Evolutionary conservation across 108 stramenopile species (phyloP), one percentile per base, ranked within the genome.

Genomic region (Seminavis robusta): DNA sequence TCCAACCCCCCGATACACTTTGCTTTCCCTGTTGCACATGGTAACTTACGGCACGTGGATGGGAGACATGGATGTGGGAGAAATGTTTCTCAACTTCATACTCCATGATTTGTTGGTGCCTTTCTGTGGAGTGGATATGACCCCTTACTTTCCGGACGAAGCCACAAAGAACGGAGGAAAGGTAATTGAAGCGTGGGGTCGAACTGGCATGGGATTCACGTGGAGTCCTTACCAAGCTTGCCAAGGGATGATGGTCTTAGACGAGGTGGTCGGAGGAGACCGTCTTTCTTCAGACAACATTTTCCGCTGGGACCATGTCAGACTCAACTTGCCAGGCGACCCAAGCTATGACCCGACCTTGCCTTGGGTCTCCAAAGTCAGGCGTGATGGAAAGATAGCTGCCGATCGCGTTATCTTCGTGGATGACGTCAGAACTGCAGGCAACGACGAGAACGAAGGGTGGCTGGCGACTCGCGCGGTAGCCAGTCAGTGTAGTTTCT

Each of bases 71-170:
- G 68, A 79, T 50, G 44, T 66, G 9, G 78, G 69, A 0, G 73
- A 79, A 44, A 62, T 71, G 65, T 79, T 79, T 47, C 39, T 59
- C 3, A 79, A 79, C 26, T 71, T 65, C 20, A 21, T 20, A 15
- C 41, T 75, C 9, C 54, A 73, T 19, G 11, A 37, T 0, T 26
- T 33, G 5, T 0, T 77, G 30, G 30, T 46, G 32, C 9, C 10
- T 1, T 63, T 55, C 29, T 34, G 51, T 11, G 64, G 69, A 16
- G 65, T 76, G 13, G 75, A 71, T 45, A 15, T 76, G 2, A 52
- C 50, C 17, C 51, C 63, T 20, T 31, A 19, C 20, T n/a, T 25
- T n/a, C 4, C 57, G 50, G 61, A 55, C 61, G 31, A 36, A 13
- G 19, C 5, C 21, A 31, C 20, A 56, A 28, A 28, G 34, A 37